Evolutionary conservation across 163 green algal species (phyloP).

Genomic region (Chlorella variabilis): DNA sequence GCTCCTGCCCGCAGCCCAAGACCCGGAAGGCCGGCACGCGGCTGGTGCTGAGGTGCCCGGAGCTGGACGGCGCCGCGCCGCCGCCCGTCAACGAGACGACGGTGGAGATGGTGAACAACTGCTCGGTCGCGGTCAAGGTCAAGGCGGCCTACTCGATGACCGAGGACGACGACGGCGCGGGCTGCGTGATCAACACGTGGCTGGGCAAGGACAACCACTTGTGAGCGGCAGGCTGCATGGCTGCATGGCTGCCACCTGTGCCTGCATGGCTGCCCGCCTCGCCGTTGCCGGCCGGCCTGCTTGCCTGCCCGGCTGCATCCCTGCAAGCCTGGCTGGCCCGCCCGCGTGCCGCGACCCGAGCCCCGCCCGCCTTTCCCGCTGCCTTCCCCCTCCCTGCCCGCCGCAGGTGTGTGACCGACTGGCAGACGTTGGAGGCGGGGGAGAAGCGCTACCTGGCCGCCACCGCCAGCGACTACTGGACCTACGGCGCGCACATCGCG

Average conservation of each 20-base stretch:
- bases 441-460: neutral
- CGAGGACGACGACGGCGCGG: neutral
- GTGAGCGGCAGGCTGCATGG: neutral
- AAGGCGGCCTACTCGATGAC: constrained; percentile 15
- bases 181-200: constrained; percentile 21
- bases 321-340: neutral
- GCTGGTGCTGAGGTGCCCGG: neutral
- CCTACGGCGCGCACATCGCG: constrained; percentile 1
- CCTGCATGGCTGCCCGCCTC: no score
- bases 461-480: neutral
- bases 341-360: neutral
- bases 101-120: constrained; percentile 9
- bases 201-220: neutral
- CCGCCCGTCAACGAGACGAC: neutral
- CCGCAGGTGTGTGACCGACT: constrained; percentile 28
- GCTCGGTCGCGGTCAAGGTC: neutral
- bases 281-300: no score
- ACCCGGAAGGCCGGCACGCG: neutral
- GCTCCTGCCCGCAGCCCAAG: no score
- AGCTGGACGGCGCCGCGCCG: neutral
- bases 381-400: neutral
- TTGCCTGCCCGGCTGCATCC: no score
- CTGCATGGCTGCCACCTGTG: no score
- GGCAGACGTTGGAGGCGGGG: constrained; percentile 7
- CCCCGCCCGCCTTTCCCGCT: no score